These are phyloP conservation scores for Xylaria intraflava DNA, from an alignment of 495 filamentous ascomycete species.

Conservation along the genomic window DNA sequence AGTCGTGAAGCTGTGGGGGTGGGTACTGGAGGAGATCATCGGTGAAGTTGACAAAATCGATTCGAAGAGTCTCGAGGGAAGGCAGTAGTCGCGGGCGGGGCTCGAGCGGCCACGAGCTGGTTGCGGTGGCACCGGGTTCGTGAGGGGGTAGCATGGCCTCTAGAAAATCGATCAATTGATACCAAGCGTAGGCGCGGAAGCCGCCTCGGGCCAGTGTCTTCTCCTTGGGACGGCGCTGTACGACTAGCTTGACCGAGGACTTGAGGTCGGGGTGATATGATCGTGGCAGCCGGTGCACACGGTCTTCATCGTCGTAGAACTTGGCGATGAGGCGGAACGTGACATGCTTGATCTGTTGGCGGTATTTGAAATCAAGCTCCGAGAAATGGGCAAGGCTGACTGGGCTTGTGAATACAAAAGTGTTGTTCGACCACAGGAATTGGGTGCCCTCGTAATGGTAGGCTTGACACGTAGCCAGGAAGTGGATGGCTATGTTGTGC, in stretches of 20 bases:
- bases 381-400: slow-evolving; percentile 35
- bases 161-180: slow-evolving; percentile 40
- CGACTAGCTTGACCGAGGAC: slow-evolving; percentile 24
- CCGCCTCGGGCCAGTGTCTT: slow-evolving; percentile 31
- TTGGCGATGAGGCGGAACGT: slow-evolving; percentile 40
- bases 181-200: slow-evolving; percentile 43
- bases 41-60: slow-evolving; percentile 45
- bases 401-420: slow-evolving; percentile 40
- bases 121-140: slow-evolving; percentile 13
- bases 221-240: slow-evolving; percentile 30
- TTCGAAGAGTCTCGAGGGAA: slow-evolving; percentile 31
- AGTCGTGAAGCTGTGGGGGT: slow-evolving; percentile 26
- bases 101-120: background rate
- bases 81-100: slow-evolving; percentile 36
- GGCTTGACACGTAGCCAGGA: slow-evolving; percentile 37
- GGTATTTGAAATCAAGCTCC: slow-evolving; percentile 26
- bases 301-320: slow-evolving; percentile 42
- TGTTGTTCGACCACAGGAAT: slow-evolving; percentile 39
- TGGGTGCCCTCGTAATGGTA: slow-evolving; percentile 35
- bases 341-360: slow-evolving; percentile 31
- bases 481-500: slow-evolving; percentile 34
- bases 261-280: slow-evolving; percentile 25
- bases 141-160: slow-evolving; percentile 33
- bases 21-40: slow-evolving; percentile 27
- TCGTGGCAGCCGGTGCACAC: slow-evolving; percentile 22